Percentiles rank a stretch among this genome's conserved stretches.
These are phyloP conservation scores for Xylaria polymorpha DNA, from an alignment of 2,329 filamentous ascomycete species.

Conservation along the genomic window DNA sequence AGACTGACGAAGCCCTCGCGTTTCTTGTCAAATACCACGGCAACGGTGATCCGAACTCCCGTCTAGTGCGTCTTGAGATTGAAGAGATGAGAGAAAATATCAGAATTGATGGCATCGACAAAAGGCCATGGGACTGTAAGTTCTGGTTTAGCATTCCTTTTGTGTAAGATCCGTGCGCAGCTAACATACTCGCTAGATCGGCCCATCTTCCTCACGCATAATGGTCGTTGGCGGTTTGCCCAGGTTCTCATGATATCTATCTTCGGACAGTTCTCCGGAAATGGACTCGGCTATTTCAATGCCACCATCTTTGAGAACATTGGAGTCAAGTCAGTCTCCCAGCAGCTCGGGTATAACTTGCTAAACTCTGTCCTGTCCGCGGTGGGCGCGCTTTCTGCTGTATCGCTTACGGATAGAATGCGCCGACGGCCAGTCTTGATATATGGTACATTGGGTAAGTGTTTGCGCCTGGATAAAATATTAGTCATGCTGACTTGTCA, in stretches of 20 bases:
- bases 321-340: conserved; percentile 51
- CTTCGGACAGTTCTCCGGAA: conserved; percentile 64
- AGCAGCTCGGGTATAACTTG: conserved; percentile 60
- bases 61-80: conserved; percentile 55
- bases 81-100: conserved; percentile 59
- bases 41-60: conserved; percentile 54
- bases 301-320: conserved; percentile 58
- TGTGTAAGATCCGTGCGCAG: neutral
- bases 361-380: conserved; percentile 60
- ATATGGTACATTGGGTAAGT: conserved; percentile 55
- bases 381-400: conserved; percentile 58
- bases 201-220: conserved; percentile 57
- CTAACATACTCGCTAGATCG: conserved; percentile 51
- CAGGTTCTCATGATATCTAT: conserved; percentile 64
- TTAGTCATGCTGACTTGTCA: conserved; percentile 22
- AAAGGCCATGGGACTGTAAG: conserved; percentile 60
- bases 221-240: conserved; percentile 60
- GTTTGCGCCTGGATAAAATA: conserved; percentile 23
- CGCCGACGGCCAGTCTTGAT: conserved; percentile 60
- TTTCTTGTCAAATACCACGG: conserved; percentile 59
- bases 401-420: conserved; percentile 59
- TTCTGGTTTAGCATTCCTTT: conserved; percentile 10
- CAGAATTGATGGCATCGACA: conserved; percentile 59
- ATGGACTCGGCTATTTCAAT: conserved; percentile 64
- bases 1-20: conserved; percentile 54